Conservation (phyloP, 2,329 filamentous ascomycete genomes). For the Neonectria magnoliae region DNA sequence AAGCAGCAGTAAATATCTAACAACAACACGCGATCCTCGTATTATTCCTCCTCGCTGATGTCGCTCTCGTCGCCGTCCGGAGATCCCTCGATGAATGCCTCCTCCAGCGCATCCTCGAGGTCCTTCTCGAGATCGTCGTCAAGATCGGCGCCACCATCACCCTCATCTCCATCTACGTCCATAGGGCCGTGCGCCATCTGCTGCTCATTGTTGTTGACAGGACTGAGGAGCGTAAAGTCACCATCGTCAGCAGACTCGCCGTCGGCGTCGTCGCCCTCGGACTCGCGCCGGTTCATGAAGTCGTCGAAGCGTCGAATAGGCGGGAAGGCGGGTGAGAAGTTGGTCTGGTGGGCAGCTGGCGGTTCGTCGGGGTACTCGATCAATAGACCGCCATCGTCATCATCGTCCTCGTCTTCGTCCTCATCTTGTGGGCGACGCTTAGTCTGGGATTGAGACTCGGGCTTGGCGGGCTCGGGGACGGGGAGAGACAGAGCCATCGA, state of each 20-base stretch:
- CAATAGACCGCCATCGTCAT: conserved; percentile 66
- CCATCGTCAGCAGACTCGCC: conserved; percentile 59
- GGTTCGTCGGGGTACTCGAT: conserved; percentile 69
- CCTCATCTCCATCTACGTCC: conserved; percentile 45
- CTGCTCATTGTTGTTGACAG: conserved; percentile 53
- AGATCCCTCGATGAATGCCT: conserved; percentile 57
- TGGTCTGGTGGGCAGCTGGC: conserved; percentile 46
- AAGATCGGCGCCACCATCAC: conserved; percentile 45
- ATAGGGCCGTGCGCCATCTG: conserved; percentile 42
- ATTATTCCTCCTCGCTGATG: conserved; percentile 72
- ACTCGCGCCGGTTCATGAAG: conserved; percentile 59
- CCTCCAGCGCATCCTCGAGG: conserved; percentile 60
- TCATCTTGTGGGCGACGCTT: conserved; percentile 52
- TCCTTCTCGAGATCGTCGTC: conserved; percentile 61
- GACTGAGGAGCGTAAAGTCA: conserved; percentile 64
- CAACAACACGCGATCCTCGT: neutral
- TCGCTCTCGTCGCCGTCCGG: conserved; percentile 69
- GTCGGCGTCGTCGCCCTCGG: conserved; percentile 58
- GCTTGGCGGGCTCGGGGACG: conserved; percentile 39
- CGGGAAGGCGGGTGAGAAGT: conserved; percentile 62
- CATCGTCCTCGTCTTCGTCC: conserved; percentile 64
- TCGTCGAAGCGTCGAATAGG: conserved; percentile 62
- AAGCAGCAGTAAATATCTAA: conserved; percentile 2
- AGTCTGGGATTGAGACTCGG: conserved; percentile 34
- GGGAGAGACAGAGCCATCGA: conserved; percentile 51